Evolutionary conservation across 495 filamentous ascomycete species (phyloP).

Genomic region (Annulohypoxylon maeteangense): DNA sequence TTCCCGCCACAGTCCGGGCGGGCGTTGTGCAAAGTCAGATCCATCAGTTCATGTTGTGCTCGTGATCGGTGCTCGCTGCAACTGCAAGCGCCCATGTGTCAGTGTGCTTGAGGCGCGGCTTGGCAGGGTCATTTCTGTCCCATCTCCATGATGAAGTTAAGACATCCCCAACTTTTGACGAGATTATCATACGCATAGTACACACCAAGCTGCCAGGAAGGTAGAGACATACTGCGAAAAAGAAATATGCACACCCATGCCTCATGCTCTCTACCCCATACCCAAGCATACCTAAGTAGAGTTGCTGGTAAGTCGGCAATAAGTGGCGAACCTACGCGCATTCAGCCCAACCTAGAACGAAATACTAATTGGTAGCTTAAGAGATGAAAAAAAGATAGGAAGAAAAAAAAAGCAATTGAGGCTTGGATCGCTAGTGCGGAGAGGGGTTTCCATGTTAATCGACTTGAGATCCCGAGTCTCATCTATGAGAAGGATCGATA

Average conservation of each 20-base stretch:
- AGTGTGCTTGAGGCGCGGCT: slow-evolving; percentile 29
- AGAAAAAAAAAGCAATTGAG: slow-evolving; percentile 25
- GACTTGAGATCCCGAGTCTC: slow-evolving; percentile 41
- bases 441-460: slow-evolving; percentile 38
- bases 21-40: slow-evolving; percentile 8
- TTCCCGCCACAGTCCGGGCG: slow-evolving; percentile 4
- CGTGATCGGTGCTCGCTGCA: slow-evolving; percentile 31
- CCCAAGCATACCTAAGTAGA: background rate
- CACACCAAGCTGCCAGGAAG: background rate
- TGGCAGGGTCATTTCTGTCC: slow-evolving; percentile 27
- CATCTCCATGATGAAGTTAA: background rate
- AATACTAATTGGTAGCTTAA: background rate
- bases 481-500: slow-evolving; percentile 34
- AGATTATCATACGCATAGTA: slow-evolving; percentile 9
- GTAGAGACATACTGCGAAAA: background rate
- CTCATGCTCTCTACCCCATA: background rate
- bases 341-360: background rate
- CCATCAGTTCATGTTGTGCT: slow-evolving; percentile 43
- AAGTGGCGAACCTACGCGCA: background rate
- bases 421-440: slow-evolving; percentile 21
- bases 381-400: slow-evolving; percentile 2
- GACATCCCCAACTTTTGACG: slow-evolving; percentile 15
- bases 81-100: slow-evolving; percentile 44
- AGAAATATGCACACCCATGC: background rate
- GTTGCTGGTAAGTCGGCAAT: background rate